Evolutionary conservation across 495 filamentous ascomycete species (phyloP), one percentile per base, ranked within the genome.

Genomic region (Bathelium albidoporum): DNA sequence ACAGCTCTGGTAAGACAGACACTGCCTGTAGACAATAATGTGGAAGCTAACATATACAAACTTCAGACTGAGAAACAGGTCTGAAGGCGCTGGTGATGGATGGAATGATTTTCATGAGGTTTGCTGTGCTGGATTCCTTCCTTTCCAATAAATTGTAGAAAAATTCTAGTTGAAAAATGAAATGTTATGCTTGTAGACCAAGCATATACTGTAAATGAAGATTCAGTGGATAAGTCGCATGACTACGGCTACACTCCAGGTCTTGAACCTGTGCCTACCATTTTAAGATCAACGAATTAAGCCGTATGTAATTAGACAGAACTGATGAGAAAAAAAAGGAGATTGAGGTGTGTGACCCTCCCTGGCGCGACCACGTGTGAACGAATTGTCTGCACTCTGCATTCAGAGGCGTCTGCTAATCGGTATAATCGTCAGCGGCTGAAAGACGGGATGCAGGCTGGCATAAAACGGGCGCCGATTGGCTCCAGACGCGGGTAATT

Each of bases 151-250:
- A 20, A 55, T 9, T 28, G 5, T 28, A 55, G 24, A 10, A 4
- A 55, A 55, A 5, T 7, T 55, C n/a, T 2, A 26, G 11, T 28
- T 16, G 49, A 55, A 9, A 55, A 55, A 55, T 55, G 49, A 55
- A 26, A 55, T 29, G 49, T 55, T 24, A 3, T 55, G 49, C 49
- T 55, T 55, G 49, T 55, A 24, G 49, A 55, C 24, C 49, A 55
- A 55, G 49, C 49, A 10, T 2, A 55, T n/a, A 28, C 49, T 55
- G 0, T 0, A 55, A 11, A 55, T 2, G 5, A 28, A 16, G 29
- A 11, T 9, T 9, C 11, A 49, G 5, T 5, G 20, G 5, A 18
- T 5, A 49, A 49, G 36, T 10, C 36, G 36, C 18, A 10, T 41
- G 36, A 9, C 36, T 41, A 1, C 36, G n/a, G n/a, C n/a, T n/a